A percentile compares a stretch with the other conserved stretches of the same genome.
Evolutionary conservation across 2,329 filamentous ascomycete genomes (phyloP).

Genomic region (Apiospora sp.): DNA sequence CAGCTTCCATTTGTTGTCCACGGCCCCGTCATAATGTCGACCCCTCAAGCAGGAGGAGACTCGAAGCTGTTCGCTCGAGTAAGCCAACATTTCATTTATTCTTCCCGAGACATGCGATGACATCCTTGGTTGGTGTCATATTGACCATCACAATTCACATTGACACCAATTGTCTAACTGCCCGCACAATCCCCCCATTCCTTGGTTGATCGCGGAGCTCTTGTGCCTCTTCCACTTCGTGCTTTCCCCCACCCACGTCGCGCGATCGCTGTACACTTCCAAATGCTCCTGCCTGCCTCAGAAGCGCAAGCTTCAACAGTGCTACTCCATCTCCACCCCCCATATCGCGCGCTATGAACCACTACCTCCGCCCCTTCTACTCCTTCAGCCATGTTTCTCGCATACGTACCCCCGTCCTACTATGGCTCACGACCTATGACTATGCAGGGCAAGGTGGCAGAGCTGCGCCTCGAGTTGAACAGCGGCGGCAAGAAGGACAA

Average conservation of each 20-base stretch:
- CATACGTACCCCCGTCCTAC: slow-evolving; percentile 57
- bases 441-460: slow-evolving; percentile 95
- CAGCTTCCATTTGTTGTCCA: not conserved
- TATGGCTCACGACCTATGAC: slow-evolving; percentile 61
- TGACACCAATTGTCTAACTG: not conserved
- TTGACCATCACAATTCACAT: slow-evolving; percentile 20
- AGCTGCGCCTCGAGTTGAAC: slow-evolving; percentile 93
- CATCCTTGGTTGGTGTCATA: not conserved
- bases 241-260: not conserved
- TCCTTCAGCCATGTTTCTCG: slow-evolving; percentile 58
- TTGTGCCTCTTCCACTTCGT: not conserved
- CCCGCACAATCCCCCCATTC: not conserved
- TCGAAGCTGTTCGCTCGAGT: slow-evolving; percentile 99
- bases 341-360: not conserved
- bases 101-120: slow-evolving; percentile 26
- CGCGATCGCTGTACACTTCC: not conserved
- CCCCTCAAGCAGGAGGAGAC: slow-evolving; percentile 78
- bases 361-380: not conserved
- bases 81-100: slow-evolving; percentile 48
- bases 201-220: not conserved
- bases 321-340: not conserved
- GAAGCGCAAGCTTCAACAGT: not conserved
- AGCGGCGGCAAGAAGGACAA: slow-evolving; percentile 98
- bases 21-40: slow-evolving; percentile 56
- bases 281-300: not conserved